phyloP scores from a whole-genome alignment of 164 flowering plant genomes.

The Buxus sempervirens region DNA sequence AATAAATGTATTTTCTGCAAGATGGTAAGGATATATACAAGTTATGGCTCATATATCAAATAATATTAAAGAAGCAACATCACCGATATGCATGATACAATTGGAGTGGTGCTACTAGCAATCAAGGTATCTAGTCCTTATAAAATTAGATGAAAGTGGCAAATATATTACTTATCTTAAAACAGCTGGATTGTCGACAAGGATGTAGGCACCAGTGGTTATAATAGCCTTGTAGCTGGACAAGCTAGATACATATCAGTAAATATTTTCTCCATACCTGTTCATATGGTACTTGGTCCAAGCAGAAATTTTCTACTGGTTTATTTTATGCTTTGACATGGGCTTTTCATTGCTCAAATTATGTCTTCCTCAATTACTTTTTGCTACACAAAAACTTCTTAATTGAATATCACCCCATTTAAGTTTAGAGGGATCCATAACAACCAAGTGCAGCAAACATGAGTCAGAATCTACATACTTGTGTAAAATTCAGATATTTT shows the following conservation, averaged over 20 bases:
- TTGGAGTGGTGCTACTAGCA: not conserved
- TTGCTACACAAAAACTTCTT: not conserved
- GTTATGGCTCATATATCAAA: no score
- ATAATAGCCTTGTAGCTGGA: not conserved
- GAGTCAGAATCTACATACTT: not conserved
- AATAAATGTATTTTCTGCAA: no score
- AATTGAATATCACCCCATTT: no score
- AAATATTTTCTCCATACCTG: no score
- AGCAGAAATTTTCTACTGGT: not conserved
- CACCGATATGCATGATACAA: no score
- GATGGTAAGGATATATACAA: no score
- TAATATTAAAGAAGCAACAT: not conserved
- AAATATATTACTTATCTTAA: not conserved
- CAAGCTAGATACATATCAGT: not conserved
- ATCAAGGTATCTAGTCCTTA: not conserved
- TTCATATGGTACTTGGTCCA: not conserved
- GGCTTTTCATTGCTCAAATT: not conserved
- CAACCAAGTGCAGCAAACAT: not conserved
- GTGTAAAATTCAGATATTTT: not conserved
- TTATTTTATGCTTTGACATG: not conserved
- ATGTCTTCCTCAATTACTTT: no score
- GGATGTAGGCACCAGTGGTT: not conserved
- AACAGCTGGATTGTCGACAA: not conserved
- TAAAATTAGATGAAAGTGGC: not conserved
- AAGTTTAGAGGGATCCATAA: not conserved